Base-by-base conservation (phyloP, 73 alveolate species). In the Symbiodinium pilosum region DNA sequence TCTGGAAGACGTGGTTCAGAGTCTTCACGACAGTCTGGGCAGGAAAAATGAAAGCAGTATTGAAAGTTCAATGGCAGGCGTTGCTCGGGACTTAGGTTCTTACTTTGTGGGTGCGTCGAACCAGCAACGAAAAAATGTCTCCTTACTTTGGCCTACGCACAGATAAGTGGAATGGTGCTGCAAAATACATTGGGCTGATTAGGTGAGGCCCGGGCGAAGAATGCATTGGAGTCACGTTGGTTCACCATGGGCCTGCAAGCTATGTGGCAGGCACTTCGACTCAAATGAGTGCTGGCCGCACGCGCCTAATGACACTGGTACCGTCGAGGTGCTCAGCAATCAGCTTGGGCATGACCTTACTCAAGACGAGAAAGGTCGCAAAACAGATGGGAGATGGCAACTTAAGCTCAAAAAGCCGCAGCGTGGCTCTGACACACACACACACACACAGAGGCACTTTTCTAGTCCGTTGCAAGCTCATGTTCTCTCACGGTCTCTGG, bases 21-120 rank as follows among this genome's bases (percentile, higher is more conserved):
- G 83, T 36, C 83, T 64, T 64, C 83, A 64, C 83, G 39, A 64
- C 83, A n/a, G 38, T 36, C 83, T 64, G 83, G 21, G 68, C 68
- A 16, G 64, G 16, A 47, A 8, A 16, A 47, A 11, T 8, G 16
- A 8, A 47, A 47, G 16, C 64, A 47, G 64, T 47, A 16, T 47
- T 8, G 8, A 16, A 11, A 16, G 8, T 8, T 47, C 64, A 11
- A 16, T 47, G 64, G 64, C 64, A 11, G 64, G 8, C 24, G 64
- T 8, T 47, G 64, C 64, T 47, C 16, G 64, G 8, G 64, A 16
- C 24, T 47, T 8, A 47, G 8, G 64, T 24, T 16, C 68, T 16
- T 24, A 24, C 21, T 24, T 16, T 51, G 68, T 2, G 68, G 68
- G 12, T 16, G 21, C 68, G 68, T 51, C 68, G 0, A 51, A 24